A percentile compares a stretch with the other conserved stretches of the same genome.
Evolutionary conservation across 2,329 filamentous ascomycete genomes (phyloP).

Genomic region (Rutstroemia sp.): DNA sequence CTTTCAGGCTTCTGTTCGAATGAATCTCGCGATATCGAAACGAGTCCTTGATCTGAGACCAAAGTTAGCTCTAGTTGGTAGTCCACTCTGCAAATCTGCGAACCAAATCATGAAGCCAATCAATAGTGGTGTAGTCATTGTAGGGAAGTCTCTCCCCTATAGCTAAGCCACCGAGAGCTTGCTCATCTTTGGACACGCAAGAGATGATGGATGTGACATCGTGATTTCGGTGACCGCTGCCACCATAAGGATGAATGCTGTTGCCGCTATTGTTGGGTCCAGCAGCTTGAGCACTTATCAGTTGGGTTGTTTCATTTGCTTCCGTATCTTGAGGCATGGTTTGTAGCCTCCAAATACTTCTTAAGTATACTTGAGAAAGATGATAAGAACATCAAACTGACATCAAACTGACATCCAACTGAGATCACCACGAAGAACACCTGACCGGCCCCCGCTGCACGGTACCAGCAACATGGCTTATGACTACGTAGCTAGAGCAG

Average conservation of each 20-base stretch:
- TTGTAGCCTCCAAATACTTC: background rate
- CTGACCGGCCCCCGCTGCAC: too few species aligned
- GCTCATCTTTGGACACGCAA: constrained; percentile 37
- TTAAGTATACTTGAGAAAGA: background rate
- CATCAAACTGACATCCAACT: too few species aligned
- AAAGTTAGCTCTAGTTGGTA: background rate
- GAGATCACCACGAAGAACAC: too few species aligned
- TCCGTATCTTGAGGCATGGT: background rate
- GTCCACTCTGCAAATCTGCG: background rate
- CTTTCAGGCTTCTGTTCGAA: constrained; percentile 35
- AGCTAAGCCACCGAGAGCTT: constrained; percentile 35
- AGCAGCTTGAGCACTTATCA: background rate
- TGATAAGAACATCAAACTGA: background rate
- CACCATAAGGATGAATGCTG: background rate
- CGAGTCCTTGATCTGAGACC: constrained; percentile 45
- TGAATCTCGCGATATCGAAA: constrained; percentile 43
- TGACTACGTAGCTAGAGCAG: too few species aligned
- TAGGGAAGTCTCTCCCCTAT: constrained; percentile 50
- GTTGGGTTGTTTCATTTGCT: background rate
- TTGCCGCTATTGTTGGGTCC: background rate
- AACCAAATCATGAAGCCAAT: constrained; percentile 54
- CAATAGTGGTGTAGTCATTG: constrained; percentile 54
- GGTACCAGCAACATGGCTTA: too few species aligned
- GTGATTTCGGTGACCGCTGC: background rate
- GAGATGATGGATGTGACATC: background rate